Evolutionary conservation across 805 yeast genomes (phyloP), one percentile per base, ranked within the genome.

Genomic region (Saccharomycopsis fibuligera): DNA sequence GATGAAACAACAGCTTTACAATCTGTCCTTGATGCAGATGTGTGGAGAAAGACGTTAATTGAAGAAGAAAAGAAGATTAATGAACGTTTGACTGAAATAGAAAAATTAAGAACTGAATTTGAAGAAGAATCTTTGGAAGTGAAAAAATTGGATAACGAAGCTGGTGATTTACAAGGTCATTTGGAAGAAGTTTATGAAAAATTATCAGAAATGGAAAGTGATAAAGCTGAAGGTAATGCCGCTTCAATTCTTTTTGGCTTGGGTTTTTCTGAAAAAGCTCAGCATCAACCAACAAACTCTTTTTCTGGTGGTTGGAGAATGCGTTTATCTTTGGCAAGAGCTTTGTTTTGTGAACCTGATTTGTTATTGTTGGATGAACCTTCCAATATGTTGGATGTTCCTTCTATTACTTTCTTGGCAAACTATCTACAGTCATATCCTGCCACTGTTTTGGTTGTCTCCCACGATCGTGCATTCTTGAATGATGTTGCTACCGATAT

Each of bases 271-370:
- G 78, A 79, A 54, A 95, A 85, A 59, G 77, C 96, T 4, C 99
- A 93, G 65, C 68, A 72, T 41, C 73, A 74, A 55, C 82, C 96
- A 29, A 89, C 98, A 4, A 91, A 88, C 56, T 76, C 89, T 24
- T 93, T 93, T 65, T 89, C 97, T 46, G 99, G 99, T 78, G 99
- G 99, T 81, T 93, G 99, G 99, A 84, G 99, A 77, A 93, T 93
- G 99, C 86, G 99, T 73, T 76, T 93, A 56, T 86, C 97, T n/a
- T 75, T 93, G 53, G 99, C 99, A 3, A 81, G 99, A 69, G 99
- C 99, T 0, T 75, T 93, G 63, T 93, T 93, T 75, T 91, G 97
- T 76, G 83, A 88, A 63, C 99, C 99, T 0, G 99, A 93, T 66
- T 73, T 93, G 56, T 73, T 93, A 57, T 72, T 93, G 62, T 76